Evolutionary conservation across 371 early-diverging fungal species (phyloP), one percentile per base, ranked within the genome.

Genomic region (Mucor circinelloides): DNA sequence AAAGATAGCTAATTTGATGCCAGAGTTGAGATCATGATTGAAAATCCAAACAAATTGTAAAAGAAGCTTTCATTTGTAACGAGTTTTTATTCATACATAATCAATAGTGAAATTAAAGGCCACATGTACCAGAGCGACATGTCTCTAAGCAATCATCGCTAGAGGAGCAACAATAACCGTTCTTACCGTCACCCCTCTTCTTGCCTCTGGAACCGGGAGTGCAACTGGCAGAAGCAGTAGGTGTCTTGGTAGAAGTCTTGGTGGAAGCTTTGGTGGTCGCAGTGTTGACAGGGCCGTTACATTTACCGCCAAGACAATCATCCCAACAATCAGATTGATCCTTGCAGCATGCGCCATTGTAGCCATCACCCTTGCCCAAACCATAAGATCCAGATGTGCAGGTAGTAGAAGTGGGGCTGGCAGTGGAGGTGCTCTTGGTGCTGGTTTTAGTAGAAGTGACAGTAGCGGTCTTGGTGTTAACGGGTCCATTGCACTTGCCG

Each of bases 141-240:
- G 57, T 73, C 6, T 65, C 56, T 2, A 66, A 0, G 42, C 73
- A 73, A 56, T 73, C 73, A 17, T 73, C 54, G 46, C 58, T 66
- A 0, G 58, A 28, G 12, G 56, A 60, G 55, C 73, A 73, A 36
- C 73, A 73, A 56, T 65, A 65, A 3, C 70, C 73, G 17, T 59
- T 67, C 13, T 58, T 36, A 34, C 73, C 73, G 23, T 59, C 56
- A 12, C 73, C 73, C 3, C 34, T 67, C 15, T 46, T 59, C 46
- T 66, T 66, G 8, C 73, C 73, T 57, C 48, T 56, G 17, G 63
- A 38, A n/a, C 48, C 23, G 15, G 67, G 21, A 23, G 32, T 60
- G 31, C 60, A 31, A 6, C 23, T 64, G 27, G 63, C 36, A 58
- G 56, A 32, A 42, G 63, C n/a, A 31, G 58, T 36, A 0, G 66